These are phyloP conservation scores for Nicotiana rustica DNA, from an alignment of 305 asterid genomes.

Conservation along the genomic window DNA sequence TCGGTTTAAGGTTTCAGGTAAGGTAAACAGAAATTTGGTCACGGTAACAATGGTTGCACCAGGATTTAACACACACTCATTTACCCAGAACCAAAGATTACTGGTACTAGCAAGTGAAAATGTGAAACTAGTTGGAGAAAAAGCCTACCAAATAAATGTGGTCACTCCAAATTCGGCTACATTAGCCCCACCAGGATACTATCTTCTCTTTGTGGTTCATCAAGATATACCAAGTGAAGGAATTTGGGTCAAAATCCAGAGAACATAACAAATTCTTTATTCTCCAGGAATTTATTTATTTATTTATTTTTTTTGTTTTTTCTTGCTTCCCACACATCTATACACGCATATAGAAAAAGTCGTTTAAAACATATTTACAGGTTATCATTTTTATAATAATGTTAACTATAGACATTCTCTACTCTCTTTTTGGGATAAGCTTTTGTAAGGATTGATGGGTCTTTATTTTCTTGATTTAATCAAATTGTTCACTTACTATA, in stretches of 20 bases:
- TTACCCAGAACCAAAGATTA: conserved; percentile 54
- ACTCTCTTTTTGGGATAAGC: not conserved
- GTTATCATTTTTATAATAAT: not conserved
- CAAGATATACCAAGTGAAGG: conserved; percentile 57
- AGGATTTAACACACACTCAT: conserved; percentile 51
- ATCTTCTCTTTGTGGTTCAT: conserved; percentile 55
- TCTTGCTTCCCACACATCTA: not conserved
- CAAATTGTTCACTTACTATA: not conserved
- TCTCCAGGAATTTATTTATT: not conserved
- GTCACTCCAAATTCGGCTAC: conserved; percentile 43
- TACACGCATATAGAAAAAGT: not conserved
- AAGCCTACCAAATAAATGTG: conserved; percentile 39
- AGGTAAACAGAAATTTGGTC: conserved; percentile 1
- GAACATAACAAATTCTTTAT: conserved; percentile 4
- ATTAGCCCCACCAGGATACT: conserved; percentile 58
- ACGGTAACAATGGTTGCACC: conserved; percentile 51
- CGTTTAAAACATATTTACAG: not conserved
- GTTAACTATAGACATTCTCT: not conserved
- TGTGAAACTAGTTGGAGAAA: conserved; percentile 18
- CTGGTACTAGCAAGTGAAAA: conserved; percentile 33
- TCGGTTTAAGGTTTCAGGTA: conserved; percentile 34
- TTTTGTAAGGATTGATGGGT: not conserved
- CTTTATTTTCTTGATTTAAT: not conserved
- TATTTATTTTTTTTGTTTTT: not conserved
- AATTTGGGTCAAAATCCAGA: conserved; percentile 55